Percentiles rank a stretch among this genome's conserved stretches.
Evolutionary conservation across 106 monocot species (phyloP).

Genomic region (Acorus gramineus): DNA sequence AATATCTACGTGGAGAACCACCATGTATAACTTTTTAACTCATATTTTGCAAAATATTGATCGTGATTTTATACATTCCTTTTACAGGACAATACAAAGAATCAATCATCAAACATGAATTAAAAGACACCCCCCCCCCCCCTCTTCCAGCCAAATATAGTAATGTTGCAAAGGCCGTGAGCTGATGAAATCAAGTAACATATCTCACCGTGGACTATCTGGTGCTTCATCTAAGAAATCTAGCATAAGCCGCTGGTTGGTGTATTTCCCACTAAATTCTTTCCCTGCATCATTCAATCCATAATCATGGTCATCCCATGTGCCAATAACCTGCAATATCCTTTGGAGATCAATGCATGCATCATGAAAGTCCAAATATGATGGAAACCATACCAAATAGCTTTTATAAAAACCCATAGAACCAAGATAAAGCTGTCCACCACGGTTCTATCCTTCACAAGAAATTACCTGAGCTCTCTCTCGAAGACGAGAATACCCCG

Average conservation of each 20-base stretch:
- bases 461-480: constrained; percentile 35
- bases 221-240: constrained; percentile 81
- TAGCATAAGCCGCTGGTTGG: constrained; percentile 54
- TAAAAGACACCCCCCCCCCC: not conserved
- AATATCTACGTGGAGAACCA: too few relatives aligned
- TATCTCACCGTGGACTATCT: constrained; percentile 53
- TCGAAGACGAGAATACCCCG: constrained; percentile 61
- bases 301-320: constrained; percentile 98
- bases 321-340: constrained; percentile 75
- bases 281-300: constrained; percentile 94
- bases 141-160: too few relatives aligned
- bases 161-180: too few relatives aligned
- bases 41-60: too few relatives aligned
- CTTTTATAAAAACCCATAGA: too few relatives aligned
- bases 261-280: constrained; percentile 56
- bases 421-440: too few relatives aligned
- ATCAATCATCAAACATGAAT: not conserved
- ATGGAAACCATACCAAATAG: too few relatives aligned
- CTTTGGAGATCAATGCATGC: not conserved
- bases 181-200: not conserved
- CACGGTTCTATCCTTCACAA: not conserved
- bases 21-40: too few relatives aligned
- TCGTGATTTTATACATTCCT: too few relatives aligned
- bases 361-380: too few relatives aligned
- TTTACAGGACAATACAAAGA: not conserved